Evolutionary conservation across 2,329 filamentous ascomycete species (phyloP).

Genomic region (Chaetomium sp.): DNA sequence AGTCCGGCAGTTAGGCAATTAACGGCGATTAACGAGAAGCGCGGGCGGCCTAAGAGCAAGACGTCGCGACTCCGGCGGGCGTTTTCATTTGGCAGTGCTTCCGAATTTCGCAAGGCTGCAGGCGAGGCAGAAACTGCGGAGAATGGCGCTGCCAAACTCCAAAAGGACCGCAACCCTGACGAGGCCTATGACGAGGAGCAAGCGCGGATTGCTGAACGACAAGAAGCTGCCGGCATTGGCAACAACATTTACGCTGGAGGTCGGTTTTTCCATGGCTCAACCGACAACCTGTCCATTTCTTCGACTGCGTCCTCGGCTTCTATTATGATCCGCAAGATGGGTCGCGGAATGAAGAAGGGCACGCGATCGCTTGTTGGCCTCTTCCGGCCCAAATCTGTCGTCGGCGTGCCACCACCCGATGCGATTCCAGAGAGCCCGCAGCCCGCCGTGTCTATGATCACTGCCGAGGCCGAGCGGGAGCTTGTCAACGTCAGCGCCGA

Average conservation of each 20-base stretch:
- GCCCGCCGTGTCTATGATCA: slow-evolving; percentile 91
- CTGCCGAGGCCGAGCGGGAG: slow-evolving; percentile 86
- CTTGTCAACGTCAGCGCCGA: slow-evolving; percentile 70
- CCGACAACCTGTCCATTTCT: slow-evolving; percentile 87
- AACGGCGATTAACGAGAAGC: slow-evolving; percentile 79
- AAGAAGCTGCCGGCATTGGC: slow-evolving; percentile 87
- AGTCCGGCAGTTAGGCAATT: slow-evolving; percentile 80
- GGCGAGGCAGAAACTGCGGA: slow-evolving; percentile 44
- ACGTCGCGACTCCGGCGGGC: slow-evolving; percentile 79
- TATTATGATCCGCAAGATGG: slow-evolving; percentile 97
- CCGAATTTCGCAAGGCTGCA: slow-evolving; percentile 74
- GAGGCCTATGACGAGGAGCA: slow-evolving; percentile 81
- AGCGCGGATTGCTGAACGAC: slow-evolving; percentile 80
- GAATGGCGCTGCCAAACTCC: slow-evolving; percentile 48
- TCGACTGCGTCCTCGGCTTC: slow-evolving; percentile 86
- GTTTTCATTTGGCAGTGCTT: slow-evolving; percentile 93
- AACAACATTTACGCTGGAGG: slow-evolving; percentile 89
- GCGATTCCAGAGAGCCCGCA: slow-evolving; percentile 60
- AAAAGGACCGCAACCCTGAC: slow-evolving; percentile 55
- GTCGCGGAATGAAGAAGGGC: slow-evolving; percentile 94
- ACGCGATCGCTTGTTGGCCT: slow-evolving; percentile 85
- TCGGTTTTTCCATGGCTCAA: slow-evolving; percentile 81
- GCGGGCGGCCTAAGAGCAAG: slow-evolving; percentile 72
- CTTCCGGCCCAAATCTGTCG: slow-evolving; percentile 88
- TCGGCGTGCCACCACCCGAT: slow-evolving; percentile 70